Evolutionary conservation across 805 yeast genomes (phyloP).

Genomic region (Candida caryicola): DNA sequence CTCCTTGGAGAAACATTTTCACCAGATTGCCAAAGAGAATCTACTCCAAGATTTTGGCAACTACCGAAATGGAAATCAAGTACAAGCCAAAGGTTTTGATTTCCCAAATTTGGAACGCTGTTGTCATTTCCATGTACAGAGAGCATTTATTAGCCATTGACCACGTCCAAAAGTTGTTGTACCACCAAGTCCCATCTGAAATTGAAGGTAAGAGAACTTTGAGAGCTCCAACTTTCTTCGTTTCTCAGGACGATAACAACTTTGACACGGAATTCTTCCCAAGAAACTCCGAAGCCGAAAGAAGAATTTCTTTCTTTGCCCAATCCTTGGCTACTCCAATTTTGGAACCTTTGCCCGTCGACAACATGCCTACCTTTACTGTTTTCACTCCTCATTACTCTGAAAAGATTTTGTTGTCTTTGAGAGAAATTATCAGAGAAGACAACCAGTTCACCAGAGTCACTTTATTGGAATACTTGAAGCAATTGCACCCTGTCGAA

Average conservation of each 20-base stretch:
- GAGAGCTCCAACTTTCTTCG: conserved; percentile 98
- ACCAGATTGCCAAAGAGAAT: conserved; percentile 98
- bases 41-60: conserved; percentile 94
- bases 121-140: conserved; percentile 98
- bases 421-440: conserved; percentile 94
- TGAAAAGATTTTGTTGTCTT: conserved; percentile 89
- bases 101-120: conserved; percentile 99
- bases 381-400: conserved; percentile 95
- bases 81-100: conserved; percentile 97
- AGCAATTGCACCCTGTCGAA: conserved; percentile 93
- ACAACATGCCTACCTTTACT: conserved; percentile 98
- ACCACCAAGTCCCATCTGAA: conserved; percentile 98
- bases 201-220: conserved; percentile 97
- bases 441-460: conserved; percentile 96
- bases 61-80: conserved; percentile 98
- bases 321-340: conserved; percentile 98
- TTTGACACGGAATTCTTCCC: conserved; percentile 98
- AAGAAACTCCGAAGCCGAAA: conserved; percentile 94
- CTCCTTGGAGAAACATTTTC: conserved; percentile 99
- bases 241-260: conserved; percentile 93
- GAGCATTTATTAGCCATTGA: conserved; percentile 97
- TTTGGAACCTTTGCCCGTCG: conserved; percentile 98
- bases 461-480: conserved; percentile 87
- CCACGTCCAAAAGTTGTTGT: conserved; percentile 94
- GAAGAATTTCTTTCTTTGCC: conserved; percentile 99